Evolutionary conservation across 352 stramenopile genomes (phyloP), one percentile per base, ranked within the genome.

Genomic region (Plasmopara halstedii): DNA sequence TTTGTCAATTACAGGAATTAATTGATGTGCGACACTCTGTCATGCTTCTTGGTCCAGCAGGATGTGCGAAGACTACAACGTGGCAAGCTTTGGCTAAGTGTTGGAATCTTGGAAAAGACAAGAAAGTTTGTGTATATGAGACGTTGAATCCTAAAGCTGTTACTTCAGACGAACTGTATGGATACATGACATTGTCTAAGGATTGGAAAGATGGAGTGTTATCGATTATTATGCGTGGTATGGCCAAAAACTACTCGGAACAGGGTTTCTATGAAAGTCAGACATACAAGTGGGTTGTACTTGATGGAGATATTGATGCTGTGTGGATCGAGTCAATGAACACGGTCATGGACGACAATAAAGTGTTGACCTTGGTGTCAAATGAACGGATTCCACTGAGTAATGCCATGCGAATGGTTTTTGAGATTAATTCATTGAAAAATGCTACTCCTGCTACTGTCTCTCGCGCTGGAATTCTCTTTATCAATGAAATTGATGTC

Each of bases 331-430:
- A 94, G 42, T 83, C 62, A 2, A 97, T 98, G 94, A 98, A 98
- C 66, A 97, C 88, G 0, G 94, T 98, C 55, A 98, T 98, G 94
- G 94, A 98, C 48, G 93, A 98, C 46, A 98, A 98, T 64, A 96
- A 97, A 38, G 85, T 98, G 43, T 68, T 98, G 1, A 98, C 94
- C 7, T 67, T 98, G 0, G 83, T 93, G 32, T 92, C 78, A 11
- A 94, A 94, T 38, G 83, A 94, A 46, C 75, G 83, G 2, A 94
- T 93, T 14, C 82, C 83, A 2, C 39, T 93, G 22, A 93, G 78
- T 22, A 56, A 64, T 17, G 81, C 81, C 0, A 94, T 94, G 83
- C 70, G 82, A n/a, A 94, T 94, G 83, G 74, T 94, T 23, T 94
- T 94, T 39, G 83, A 94, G 56, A 93, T 94, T 51, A 93, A 93